A percentile compares a stretch with the other conserved stretches of the same genome.
These are phyloP conservation scores for Athelia sp. DNA, from an alignment of 1,284 basidiomycete genomes.

Conservation along the genomic window DNA sequence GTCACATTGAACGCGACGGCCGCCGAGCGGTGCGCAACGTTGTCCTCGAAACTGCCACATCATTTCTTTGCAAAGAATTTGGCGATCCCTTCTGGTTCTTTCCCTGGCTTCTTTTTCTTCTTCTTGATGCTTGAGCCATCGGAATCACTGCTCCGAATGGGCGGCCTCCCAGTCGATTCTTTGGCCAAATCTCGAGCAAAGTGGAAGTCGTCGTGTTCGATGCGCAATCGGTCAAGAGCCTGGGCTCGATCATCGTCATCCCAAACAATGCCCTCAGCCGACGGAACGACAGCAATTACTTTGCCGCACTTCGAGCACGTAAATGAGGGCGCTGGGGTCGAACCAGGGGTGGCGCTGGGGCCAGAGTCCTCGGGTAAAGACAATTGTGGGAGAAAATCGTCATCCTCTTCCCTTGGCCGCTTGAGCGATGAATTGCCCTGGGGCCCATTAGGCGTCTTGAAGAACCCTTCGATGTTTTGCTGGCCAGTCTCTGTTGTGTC, in stretches of 20 bases:
- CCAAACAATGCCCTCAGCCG: constrained; percentile 16
- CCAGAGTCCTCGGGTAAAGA: not conserved
- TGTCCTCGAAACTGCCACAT: not conserved
- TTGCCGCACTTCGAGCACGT: constrained; percentile 52
- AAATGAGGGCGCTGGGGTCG: constrained; percentile 28
- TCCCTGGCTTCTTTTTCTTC: constrained; percentile 41
- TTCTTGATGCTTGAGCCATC: constrained; percentile 17
- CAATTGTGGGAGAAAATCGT: not conserved
- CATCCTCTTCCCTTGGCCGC: constrained; percentile 25
- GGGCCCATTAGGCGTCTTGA: constrained; percentile 34
- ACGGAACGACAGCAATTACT: constrained; percentile 26
- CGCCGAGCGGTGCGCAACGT: no score
- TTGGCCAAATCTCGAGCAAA: constrained; percentile 72
- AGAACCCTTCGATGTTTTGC: constrained; percentile 83
- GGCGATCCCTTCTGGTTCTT: constrained; percentile 58
- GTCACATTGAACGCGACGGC: no score
- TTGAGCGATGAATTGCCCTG: constrained; percentile 20
- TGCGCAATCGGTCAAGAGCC: constrained; percentile 43
- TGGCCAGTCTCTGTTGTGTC: constrained; percentile 80
- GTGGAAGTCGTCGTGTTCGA: constrained; percentile 86
- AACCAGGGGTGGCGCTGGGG: no score
- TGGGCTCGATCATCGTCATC: constrained; percentile 21
- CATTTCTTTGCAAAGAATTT: constrained; percentile 59
- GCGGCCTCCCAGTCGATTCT: constrained; percentile 14
- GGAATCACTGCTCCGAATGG: constrained; percentile 5